Evolutionary conservation across 2,329 filamentous ascomycete genomes (phyloP).

Genomic region (Fusarium aywerte): DNA sequence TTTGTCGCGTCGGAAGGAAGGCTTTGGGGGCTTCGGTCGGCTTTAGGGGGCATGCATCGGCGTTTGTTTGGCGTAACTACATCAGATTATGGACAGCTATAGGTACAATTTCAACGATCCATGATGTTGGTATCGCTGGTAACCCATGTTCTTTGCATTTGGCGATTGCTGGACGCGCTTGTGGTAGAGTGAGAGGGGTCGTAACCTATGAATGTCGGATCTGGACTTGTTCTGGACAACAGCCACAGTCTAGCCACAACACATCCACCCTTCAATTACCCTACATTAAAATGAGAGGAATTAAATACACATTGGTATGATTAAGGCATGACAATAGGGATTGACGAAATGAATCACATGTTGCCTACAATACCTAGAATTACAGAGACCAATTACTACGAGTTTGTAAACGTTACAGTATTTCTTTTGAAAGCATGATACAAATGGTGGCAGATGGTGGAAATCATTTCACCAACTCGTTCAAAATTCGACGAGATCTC

Average conservation of each 20-base stretch:
- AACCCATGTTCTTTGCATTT: background rate
- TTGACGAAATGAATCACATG: background rate
- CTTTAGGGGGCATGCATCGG: background rate
- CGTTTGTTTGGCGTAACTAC: background rate
- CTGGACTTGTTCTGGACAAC: background rate
- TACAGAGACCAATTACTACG: rapidly evolving
- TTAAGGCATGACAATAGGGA: rapidly evolving
- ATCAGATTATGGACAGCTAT: background rate
- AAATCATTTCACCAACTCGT: too few relatives aligned
- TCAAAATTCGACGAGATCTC: too few relatives aligned
- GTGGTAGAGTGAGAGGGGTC: background rate
- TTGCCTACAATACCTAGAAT: background rate
- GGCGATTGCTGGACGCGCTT: background rate
- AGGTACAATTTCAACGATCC: rapidly evolving
- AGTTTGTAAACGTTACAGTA: background rate
- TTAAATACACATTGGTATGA: background rate
- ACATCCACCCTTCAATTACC: background rate
- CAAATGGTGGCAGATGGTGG: too few relatives aligned
- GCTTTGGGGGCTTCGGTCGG: background rate
- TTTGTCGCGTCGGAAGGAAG: background rate
- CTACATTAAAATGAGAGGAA: background rate
- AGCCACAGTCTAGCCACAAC: background rate
- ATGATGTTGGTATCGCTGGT: rapidly evolving
- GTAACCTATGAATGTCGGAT: rapidly evolving
- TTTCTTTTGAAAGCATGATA: background rate